Evolutionary conservation across 179 eudicot species (phyloP).

Genomic region (Beta macrorhiza): DNA sequence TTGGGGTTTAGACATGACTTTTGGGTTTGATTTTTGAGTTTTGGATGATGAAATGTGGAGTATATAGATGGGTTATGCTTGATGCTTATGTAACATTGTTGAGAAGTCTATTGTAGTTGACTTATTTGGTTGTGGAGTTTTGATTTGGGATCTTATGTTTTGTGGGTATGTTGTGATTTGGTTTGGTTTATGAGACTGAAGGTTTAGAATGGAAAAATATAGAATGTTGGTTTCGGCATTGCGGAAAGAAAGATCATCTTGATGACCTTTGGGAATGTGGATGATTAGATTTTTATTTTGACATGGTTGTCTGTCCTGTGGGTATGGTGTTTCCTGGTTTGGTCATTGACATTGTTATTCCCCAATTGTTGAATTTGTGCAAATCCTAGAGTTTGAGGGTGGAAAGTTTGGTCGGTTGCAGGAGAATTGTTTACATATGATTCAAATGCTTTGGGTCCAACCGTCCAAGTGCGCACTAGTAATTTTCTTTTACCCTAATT

Average conservation of each 20-base stretch:
- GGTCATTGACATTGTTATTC: neutral
- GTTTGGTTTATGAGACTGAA: neutral
- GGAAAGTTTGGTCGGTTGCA: conserved; percentile 1
- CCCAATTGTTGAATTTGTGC: neutral
- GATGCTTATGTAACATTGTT: neutral
- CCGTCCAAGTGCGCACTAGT: neutral
- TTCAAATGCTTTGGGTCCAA: neutral
- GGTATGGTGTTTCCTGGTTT: neutral
- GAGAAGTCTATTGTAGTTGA: neutral
- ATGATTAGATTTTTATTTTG: neutral
- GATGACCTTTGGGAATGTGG: neutral
- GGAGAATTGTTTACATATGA: neutral
- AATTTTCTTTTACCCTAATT: neutral
- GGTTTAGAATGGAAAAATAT: neutral
- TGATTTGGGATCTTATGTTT: neutral
- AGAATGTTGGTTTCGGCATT: neutral
- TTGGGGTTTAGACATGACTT: neutral
- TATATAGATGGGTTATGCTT: neutral
- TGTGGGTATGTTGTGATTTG: neutral
- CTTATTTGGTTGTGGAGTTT: neutral
- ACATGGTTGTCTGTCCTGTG: neutral
- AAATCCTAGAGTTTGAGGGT: neutral
- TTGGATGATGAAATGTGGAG: neutral
- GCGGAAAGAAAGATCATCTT: neutral
- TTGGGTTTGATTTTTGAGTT: neutral